phyloP scores from a whole-genome alignment of 192 early-diverging fungal species.

The Backusella luteola region DNA sequence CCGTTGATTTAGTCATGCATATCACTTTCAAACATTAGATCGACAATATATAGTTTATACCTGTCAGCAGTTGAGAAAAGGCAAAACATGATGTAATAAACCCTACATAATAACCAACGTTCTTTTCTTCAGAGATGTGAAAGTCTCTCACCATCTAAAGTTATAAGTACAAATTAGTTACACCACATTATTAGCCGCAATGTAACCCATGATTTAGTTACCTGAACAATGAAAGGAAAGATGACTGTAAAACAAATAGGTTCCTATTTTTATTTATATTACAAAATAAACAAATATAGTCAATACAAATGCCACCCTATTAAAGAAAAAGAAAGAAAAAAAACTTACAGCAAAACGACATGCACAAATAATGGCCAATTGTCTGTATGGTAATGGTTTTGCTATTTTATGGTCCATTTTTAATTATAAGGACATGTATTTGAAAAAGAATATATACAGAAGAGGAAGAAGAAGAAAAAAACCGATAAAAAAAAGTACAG shows the following conservation, averaged over 20 bases:
- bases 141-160: conserved; percentile 59
- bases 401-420: conserved; percentile 4
- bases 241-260: conserved; percentile 33
- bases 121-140: conserved; percentile 55
- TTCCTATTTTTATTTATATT: conserved; percentile 15
- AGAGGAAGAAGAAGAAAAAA: neutral
- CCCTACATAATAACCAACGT: conserved; percentile 43
- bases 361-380: conserved; percentile 18
- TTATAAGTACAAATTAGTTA: too few relatives aligned
- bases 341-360: conserved; percentile 24
- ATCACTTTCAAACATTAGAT: neutral
- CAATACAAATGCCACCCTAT: neutral
- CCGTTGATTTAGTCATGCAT: neutral
- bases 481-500: neutral
- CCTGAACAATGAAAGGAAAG: conserved; percentile 31
- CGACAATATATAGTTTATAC: conserved; percentile 9
- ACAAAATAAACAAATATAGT: neutral
- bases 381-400: conserved; percentile 17
- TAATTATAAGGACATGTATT: neutral
- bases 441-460: neutral
- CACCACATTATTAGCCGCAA: neutral
- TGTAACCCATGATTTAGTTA: neutral
- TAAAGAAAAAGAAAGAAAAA: too few relatives aligned
- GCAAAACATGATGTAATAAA: conserved; percentile 50
- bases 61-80: conserved; percentile 49